These are phyloP conservation scores for Cladosporium oxysporum DNA, from an alignment of 2,329 filamentous ascomycete genomes.

Conservation along the genomic window DNA sequence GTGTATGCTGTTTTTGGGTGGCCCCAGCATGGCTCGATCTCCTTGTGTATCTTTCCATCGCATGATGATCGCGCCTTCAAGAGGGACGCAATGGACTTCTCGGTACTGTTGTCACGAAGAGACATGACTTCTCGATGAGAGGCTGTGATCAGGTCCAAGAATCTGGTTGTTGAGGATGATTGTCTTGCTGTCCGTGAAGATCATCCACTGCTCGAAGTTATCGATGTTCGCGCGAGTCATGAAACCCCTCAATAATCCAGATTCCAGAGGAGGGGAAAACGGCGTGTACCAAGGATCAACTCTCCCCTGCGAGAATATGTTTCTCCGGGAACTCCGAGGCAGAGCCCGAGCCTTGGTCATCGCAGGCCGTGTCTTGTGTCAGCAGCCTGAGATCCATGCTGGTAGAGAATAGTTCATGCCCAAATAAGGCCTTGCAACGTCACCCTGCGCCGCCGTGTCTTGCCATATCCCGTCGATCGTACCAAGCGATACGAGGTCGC, in stretches of 20 bases:
- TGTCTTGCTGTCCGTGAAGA: background rate
- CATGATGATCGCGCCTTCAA: background rate
- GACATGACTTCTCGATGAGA: background rate
- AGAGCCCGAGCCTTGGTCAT: background rate
- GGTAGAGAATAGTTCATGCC: background rate
- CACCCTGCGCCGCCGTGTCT: background rate
- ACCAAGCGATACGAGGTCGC: background rate
- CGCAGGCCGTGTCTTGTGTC: background rate
- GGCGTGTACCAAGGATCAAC: background rate
- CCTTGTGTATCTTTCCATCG: background rate
- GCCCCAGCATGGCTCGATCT: background rate
- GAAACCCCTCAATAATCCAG: background rate
- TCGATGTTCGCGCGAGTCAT: background rate
- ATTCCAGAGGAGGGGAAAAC: background rate
- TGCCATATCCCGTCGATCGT: background rate
- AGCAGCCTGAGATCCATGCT: background rate
- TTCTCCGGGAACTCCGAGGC: background rate
- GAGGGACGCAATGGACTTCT: background rate
- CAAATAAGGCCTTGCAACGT: conserved; percentile 4
- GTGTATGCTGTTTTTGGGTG: background rate
- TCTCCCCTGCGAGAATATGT: background rate
- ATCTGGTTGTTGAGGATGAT: background rate
- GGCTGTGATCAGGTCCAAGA: background rate
- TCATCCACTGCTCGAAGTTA: background rate
- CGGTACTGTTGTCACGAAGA: no score